phyloP scores from a whole-genome alignment of 108 stramenopile genomes.

The Fragilariopsis cylindrus region DNA sequence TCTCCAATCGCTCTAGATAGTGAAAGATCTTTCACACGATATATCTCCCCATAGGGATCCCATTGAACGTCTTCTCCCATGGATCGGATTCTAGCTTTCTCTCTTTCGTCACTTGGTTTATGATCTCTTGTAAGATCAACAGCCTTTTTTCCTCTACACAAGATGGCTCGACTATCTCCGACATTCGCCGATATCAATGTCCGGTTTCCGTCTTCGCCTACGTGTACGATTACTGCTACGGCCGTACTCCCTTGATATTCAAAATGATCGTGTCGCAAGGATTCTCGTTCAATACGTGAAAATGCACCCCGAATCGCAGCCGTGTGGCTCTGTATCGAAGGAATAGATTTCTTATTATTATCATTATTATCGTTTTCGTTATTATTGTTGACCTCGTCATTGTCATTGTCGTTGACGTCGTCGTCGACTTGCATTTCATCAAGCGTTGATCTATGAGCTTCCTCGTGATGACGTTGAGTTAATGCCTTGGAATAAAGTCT shows the following conservation, averaged over 20 bases:
- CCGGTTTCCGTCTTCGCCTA: slow-evolving; percentile 58
- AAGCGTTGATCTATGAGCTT: slow-evolving; percentile 23
- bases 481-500: slow-evolving; percentile 48
- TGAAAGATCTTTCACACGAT: slow-evolving; percentile 89
- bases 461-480: slow-evolving; percentile 36
- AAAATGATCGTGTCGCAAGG: slow-evolving; percentile 54
- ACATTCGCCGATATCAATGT: slow-evolving; percentile 93
- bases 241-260: slow-evolving; percentile 93
- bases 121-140: slow-evolving; percentile 90
- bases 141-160: slow-evolving; percentile 71
- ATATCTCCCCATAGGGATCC: slow-evolving; percentile 67
- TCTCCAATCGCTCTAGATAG: slow-evolving; percentile 93
- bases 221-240: slow-evolving; percentile 84
- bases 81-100: slow-evolving; percentile 64
- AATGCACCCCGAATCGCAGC: slow-evolving; percentile 64
- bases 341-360: slow-evolving; percentile 15
- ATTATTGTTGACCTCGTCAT: not conserved
- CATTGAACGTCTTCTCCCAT: slow-evolving; percentile 84
- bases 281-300: slow-evolving; percentile 65
- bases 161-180: slow-evolving; percentile 93
- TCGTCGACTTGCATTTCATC: slow-evolving; percentile 19
- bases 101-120: slow-evolving; percentile 83
- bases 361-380: not conserved
- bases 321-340: slow-evolving; percentile 56
- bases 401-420: not conserved